Conservation (phyloP, 2,329 filamentous ascomycete species). For the Penicillium capsulatum region DNA sequence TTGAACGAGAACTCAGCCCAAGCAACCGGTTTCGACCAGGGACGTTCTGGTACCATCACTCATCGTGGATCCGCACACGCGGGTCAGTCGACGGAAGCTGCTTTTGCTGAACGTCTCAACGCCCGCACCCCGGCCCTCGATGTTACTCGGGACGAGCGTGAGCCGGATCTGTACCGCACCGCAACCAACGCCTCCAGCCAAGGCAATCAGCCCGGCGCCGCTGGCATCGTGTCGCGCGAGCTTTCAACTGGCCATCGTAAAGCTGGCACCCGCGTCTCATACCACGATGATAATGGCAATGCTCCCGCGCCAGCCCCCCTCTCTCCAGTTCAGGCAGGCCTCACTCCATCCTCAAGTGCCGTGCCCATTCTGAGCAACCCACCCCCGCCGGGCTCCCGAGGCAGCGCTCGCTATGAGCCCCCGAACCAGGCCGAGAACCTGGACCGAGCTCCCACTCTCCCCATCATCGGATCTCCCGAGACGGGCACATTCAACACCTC, state of each 20-base stretch:
- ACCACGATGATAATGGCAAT: constrained; percentile 6
- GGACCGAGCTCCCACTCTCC: constrained; percentile 7
- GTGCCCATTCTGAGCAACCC: constrained; percentile 28
- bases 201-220: constrained; percentile 19
- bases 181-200: constrained; percentile 23
- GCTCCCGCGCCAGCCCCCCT: constrained; percentile 12
- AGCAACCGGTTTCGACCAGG: constrained; percentile 31
- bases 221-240: constrained; percentile 33
- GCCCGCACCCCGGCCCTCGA: constrained; percentile 32
- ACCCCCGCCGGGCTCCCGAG: constrained; percentile 20
- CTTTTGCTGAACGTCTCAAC: constrained; percentile 34
- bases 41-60: constrained; percentile 25
- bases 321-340: constrained; percentile 16
- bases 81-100: constrained; percentile 28
- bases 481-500: constrained; percentile 13
- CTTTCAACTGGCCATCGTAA: constrained; percentile 41
- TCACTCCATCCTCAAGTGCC: constrained; percentile 21
- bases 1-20: constrained; percentile 16
- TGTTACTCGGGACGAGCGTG: constrained; percentile 23
- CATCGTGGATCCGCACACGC: constrained; percentile 26
- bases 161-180: constrained; percentile 27
- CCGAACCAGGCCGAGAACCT: constrained; percentile 8
- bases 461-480: constrained; percentile 15
- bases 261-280: constrained; percentile 20
- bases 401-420: constrained; percentile 21